Base-by-base conservation (phyloP, 371 early-diverging fungal species). In the Mortierella sp. region DNA sequence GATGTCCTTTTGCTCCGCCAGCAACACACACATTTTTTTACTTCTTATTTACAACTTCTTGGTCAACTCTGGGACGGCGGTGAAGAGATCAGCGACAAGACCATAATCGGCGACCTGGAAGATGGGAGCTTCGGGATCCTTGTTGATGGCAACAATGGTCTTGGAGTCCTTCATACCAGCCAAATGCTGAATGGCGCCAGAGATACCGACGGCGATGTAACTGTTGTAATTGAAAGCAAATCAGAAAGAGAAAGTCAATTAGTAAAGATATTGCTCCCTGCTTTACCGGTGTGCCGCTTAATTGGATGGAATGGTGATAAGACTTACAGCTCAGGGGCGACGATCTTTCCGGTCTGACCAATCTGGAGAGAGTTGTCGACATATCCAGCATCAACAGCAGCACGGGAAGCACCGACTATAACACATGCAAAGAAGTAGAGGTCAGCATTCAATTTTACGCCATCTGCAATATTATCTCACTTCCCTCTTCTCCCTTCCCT, bases 101-200 rank as follows among this genome's bases (percentile, higher is more conserved):
- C 98, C 97, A 84, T 97, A 97, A 85, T 99, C 99, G 47, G 99
- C 93, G 34, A 98, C 91, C 87, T 97, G 96, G 94, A 99, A 98
- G 66, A 99, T 99, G 62, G 99, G 98, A 35, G 97, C 97, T 72
- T 99, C 99, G 32, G 97, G 91, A 81, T 99, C 99, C 90, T 96
- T 98, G 93, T 99, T 99, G 85, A 99, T 98, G 63, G 97, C 96
- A 40, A 97, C 98, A 86, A 99, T 99, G 56, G 93, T 93, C 90
- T 99, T 99, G 86, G 94, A 93, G 78, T 99, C 99, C 89, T 99
- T 99, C 99, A 98, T 98, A 82, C 99, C 99, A 54, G 98, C 98
- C 87, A 98, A 84, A 82, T 97, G 98, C 91, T 96, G 96, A 79
- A 99, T 99, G 62, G 98, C 99, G 62, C 99, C 99, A 22, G 96